Evolutionary conservation across 75 land plant species (phyloP).

Genomic region (Cunninghamia lanceolata): DNA sequence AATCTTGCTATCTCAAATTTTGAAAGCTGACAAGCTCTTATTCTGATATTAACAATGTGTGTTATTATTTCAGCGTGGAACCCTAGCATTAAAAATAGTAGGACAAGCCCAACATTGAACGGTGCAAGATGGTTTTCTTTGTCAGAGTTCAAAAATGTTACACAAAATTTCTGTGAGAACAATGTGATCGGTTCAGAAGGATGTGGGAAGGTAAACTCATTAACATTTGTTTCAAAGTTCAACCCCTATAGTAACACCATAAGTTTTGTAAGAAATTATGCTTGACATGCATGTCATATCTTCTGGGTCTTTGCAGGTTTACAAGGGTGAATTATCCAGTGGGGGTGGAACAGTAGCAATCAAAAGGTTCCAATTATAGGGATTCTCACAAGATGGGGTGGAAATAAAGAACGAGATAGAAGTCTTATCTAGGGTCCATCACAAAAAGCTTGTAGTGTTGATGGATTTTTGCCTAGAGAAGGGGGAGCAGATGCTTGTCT

Average conservation of each 20-base stretch:
- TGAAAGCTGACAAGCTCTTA: slow-evolving; percentile 29
- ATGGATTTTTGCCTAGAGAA: slow-evolving; percentile 35
- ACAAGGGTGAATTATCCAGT: slow-evolving; percentile 23
- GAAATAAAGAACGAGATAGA: slow-evolving; percentile 46
- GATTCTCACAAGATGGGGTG: slow-evolving; percentile 26
- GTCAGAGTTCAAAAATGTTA: slow-evolving; percentile 34
- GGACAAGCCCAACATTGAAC: slow-evolving; percentile 24
- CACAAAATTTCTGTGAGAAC: slow-evolving; percentile 32
- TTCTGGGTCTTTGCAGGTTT: slow-evolving; percentile 22
- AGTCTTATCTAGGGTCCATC: slow-evolving; percentile 29
- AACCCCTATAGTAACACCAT: no score
- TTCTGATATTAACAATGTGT: slow-evolving; percentile 46
- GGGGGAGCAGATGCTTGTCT: slow-evolving; percentile 46
- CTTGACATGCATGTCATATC: neutral
- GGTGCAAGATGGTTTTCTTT: slow-evolving; percentile 43
- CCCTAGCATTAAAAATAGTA: neutral
- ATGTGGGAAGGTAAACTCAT: slow-evolving; percentile 50
- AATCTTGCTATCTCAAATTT: neutral
- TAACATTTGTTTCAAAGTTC: slow-evolving; percentile 59
- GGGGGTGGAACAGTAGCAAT: slow-evolving; percentile 38
- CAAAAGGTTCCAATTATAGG: slow-evolving; percentile 24
- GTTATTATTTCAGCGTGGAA: slow-evolving; percentile 40
- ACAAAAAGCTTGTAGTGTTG: slow-evolving; percentile 38
- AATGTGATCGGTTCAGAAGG: slow-evolving; percentile 47
- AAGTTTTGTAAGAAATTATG: no score